phyloP scores from a whole-genome alignment of 2,329 filamentous ascomycete species.

The Ceratocystis destructans region DNA sequence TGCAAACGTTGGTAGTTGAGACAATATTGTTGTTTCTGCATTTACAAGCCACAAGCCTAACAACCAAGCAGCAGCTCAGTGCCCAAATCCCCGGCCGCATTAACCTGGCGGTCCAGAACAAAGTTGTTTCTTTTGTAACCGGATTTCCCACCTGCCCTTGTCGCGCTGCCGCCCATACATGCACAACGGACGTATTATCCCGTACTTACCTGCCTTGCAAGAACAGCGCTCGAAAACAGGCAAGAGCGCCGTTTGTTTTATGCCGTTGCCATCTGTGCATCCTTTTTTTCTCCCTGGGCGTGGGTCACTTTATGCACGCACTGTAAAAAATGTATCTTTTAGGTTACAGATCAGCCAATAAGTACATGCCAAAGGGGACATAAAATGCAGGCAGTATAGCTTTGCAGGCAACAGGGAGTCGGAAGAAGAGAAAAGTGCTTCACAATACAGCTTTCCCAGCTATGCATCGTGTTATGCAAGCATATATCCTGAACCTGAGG shows the following conservation, averaged over 20 bases:
- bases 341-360: slow-evolving; percentile 3
- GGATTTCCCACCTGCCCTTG: slow-evolving; percentile 1
- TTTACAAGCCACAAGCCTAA: neutral
- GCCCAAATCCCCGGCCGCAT: neutral
- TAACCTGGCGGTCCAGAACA: slow-evolving; percentile 1
- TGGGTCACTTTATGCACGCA: slow-evolving; percentile 4
- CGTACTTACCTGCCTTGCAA: neutral
- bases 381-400: neutral
- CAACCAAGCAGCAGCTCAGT: too few species aligned
- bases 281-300: neutral
- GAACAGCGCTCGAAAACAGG: neutral
- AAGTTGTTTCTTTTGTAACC: neutral
- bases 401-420: neutral
- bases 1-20: neutral
- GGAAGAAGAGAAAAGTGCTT: neutral
- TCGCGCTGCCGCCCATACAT: neutral
- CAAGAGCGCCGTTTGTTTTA: neutral
- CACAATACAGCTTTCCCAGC: neutral
- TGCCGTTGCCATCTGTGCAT: neutral
- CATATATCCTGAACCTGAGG: neutral
- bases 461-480: neutral
- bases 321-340: slow-evolving; percentile 8
- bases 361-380: neutral
- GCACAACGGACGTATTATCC: neutral
- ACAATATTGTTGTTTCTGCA: slow-evolving; percentile 5